Evolutionary conservation across 2,329 filamentous ascomycete species (phyloP).

Genomic region (Cladobotryum mycophilum): DNA sequence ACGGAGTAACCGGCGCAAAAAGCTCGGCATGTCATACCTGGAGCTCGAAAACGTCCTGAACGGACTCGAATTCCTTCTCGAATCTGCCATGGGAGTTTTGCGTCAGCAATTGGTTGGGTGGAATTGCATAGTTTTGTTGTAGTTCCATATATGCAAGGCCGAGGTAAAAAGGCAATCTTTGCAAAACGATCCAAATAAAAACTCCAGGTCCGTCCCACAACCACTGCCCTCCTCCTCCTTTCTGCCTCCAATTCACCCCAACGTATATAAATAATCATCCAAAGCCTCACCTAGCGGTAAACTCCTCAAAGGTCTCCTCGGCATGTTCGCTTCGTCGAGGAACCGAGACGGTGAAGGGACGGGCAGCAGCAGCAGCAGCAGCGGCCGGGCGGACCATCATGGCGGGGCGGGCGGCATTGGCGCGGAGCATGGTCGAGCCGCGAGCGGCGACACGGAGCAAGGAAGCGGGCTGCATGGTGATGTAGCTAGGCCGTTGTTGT

Average conservation of each 20-base stretch:
- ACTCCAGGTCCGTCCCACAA: neutral
- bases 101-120: constrained; percentile 23
- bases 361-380: constrained; percentile 40
- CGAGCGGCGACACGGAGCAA: constrained; percentile 68
- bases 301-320: constrained; percentile 99
- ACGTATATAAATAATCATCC: neutral
- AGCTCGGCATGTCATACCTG: constrained; percentile 60
- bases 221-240: neutral
- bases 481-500: constrained; percentile 11
- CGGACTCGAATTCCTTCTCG: constrained; percentile 97
- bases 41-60: constrained; percentile 99
- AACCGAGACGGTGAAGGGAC: constrained; percentile 58
- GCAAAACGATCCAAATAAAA: neutral
- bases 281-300: constrained; percentile 78
- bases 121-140: neutral
- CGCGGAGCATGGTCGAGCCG: constrained; percentile 58
- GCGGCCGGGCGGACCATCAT: constrained; percentile 50
- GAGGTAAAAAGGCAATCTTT: neutral
- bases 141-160: neutral
- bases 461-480: constrained; percentile 57
- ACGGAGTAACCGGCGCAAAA: constrained; percentile 7
- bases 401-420: constrained; percentile 53
- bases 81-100: constrained; percentile 55
- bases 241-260: neutral
- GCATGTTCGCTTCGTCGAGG: constrained; percentile 58